Conservation (phyloP, 352 stramenopile species). For the Phytopythium sindhum region DNA sequence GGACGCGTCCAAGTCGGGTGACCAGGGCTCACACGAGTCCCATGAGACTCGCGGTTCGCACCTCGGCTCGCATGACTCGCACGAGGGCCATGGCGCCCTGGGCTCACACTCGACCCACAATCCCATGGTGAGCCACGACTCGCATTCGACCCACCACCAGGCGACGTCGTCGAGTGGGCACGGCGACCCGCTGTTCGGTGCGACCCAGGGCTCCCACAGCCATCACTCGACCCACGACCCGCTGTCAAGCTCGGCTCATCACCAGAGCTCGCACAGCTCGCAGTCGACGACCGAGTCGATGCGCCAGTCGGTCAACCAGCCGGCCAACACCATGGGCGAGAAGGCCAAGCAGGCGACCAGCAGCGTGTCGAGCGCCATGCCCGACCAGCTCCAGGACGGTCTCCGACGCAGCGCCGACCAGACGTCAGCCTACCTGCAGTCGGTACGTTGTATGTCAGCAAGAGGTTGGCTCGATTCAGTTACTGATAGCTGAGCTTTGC, state of each 20-base stretch:
- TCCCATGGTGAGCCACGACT: not conserved
- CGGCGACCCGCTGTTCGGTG: not conserved
- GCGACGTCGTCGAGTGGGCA: not conserved
- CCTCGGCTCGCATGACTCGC: not conserved
- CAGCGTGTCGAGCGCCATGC: too few species aligned
- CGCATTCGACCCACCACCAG: not conserved
- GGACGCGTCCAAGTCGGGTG: not conserved
- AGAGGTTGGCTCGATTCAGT: not conserved
- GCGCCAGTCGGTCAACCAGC: not conserved
- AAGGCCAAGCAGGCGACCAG: not conserved
- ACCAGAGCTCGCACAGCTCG: not conserved
- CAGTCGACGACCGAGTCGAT: conserved; percentile 1
- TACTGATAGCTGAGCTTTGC: not conserved
- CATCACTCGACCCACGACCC: conserved; percentile 1
- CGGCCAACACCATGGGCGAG: not conserved
- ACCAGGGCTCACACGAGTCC: not conserved
- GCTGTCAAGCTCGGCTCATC: not conserved
- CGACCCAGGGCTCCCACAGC: not conserved
- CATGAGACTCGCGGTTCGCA: not conserved
- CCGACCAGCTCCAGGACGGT: not conserved
- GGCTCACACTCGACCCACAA: not conserved
- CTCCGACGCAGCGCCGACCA: conserved; percentile 2
- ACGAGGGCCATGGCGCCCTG: not conserved
- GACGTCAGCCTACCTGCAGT: not conserved
- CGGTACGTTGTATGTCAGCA: not conserved